Base-by-base conservation (phyloP, 371 early-diverging fungal genomes). In the Lichtheimia ramosa region DNA sequence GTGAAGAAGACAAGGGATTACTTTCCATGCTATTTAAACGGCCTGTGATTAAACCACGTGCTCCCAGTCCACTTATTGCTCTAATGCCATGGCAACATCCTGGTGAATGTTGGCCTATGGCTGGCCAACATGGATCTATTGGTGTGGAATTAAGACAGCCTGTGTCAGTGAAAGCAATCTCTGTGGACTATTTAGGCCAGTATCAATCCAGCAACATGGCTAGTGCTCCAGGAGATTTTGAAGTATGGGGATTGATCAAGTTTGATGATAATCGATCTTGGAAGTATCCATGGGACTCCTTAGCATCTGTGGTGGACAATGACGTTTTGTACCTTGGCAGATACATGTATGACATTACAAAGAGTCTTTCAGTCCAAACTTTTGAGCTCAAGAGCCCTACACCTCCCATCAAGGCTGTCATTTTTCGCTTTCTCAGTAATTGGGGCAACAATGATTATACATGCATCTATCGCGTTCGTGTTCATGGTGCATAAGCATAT, bases 401-500 rank as follows among this genome's bases (percentile, higher is more conserved):
- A 61, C 73, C 21, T 62, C 75, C 58, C 6, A 60, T 65, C 42
- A 54, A 58, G 3, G 66, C 56, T 21, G 56, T 86, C 12, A 53
- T 81, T 20, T 58, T 91, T 62, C 83, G 84, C 51, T 57, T 93
- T 56, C 43, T 64, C 24, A 75, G 74, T 34, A 93, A 93, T 67
- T 90, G 89, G 89, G 93, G 93, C 3, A 77, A 91, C 48, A 63
- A 73, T 15, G 74, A 79, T 3, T 86, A 87, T 63, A 93, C 94
- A 5, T 93, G 93, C 59, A 52, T 93, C 48, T 93, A 93, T 66
- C 86, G 93, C 24, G 77, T 93, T 34, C 83, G 92, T 21, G 84
- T 90, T 41, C 92, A 93, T 71, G 92, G 88, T 10, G 63, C 18
- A 8, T 0, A 34, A 34, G 34, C 10, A 34, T 8, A 10, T 34